Evolutionary conservation across 352 stramenopile genomes (phyloP).

Genomic region (Globisporangium nagaii): DNA sequence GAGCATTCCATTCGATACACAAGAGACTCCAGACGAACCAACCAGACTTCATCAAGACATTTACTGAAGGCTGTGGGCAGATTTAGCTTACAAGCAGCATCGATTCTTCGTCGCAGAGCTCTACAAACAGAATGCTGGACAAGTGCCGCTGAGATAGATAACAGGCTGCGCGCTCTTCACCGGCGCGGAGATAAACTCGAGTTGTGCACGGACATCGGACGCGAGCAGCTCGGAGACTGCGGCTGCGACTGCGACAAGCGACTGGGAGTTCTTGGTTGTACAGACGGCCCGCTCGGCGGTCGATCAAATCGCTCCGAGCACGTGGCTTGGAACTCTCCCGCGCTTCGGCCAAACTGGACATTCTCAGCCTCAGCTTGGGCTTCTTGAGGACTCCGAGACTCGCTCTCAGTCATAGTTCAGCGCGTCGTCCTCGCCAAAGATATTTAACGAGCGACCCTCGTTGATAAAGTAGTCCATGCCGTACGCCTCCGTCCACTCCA

Average conservation of each 20-base stretch:
- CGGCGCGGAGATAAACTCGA: not conserved
- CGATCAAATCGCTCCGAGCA: too few relatives aligned
- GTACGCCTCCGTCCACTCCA: conserved; percentile 78
- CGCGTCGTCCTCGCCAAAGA: conserved; percentile 52
- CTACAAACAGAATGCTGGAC: not conserved
- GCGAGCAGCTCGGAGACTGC: too few relatives aligned
- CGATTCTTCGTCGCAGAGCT: too few relatives aligned
- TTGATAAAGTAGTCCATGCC: conserved; percentile 79
- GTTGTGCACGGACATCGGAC: not conserved
- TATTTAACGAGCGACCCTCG: conserved; percentile 42
- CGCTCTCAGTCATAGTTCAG: conserved; percentile 41
- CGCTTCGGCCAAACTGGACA: not conserved
- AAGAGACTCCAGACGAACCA: not conserved
- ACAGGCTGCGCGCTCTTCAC: not conserved
- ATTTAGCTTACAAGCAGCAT: conserved; percentile 3
- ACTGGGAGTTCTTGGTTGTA: too few relatives aligned
- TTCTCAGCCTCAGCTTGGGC: too few relatives aligned
- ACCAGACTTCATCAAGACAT: not conserved
- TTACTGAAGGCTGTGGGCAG: not conserved
- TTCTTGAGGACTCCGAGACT: not conserved
- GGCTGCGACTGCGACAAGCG: too few relatives aligned
- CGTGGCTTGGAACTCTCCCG: not conserved
- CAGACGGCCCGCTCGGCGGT: too few relatives aligned
- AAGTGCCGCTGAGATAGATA: conserved; percentile 3
- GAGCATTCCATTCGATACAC: not conserved